phyloP scores from a whole-genome alignment of 2,329 filamentous ascomycete species.

The Exserohilum rostratum region DNA sequence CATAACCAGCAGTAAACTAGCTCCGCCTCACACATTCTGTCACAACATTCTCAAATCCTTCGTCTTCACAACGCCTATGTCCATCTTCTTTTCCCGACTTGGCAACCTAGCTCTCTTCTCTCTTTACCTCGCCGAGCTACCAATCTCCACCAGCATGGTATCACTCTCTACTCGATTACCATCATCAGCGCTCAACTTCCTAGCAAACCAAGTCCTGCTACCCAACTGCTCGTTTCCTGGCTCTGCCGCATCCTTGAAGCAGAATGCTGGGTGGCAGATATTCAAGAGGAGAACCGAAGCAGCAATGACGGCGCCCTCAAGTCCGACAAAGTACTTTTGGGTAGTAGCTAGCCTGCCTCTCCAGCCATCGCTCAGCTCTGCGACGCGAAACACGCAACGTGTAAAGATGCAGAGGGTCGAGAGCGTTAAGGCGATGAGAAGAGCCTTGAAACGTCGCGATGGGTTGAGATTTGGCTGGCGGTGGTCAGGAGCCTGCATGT shows the following conservation, averaged over 20 bases:
- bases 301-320: slow-evolving; percentile 45
- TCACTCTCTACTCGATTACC: slow-evolving; percentile 8
- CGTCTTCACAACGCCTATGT: slow-evolving; percentile 2
- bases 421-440: slow-evolving; percentile 61
- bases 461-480: slow-evolving; percentile 31
- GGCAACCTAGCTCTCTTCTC: too few species aligned
- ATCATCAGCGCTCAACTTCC: not conserved
- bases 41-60: slow-evolving; percentile 13
- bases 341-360: slow-evolving; percentile 61
- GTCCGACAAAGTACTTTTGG: slow-evolving; percentile 48
- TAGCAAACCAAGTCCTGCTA: not conserved
- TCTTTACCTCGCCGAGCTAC: too few species aligned
- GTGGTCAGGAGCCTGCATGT: slow-evolving; percentile 28
- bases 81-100: too few species aligned
- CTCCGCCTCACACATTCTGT: slow-evolving; percentile 7
- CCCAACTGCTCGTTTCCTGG: slow-evolving; percentile 14
- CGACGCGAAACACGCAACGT: slow-evolving; percentile 69
- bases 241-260: slow-evolving; percentile 42
- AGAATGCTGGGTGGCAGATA: slow-evolving; percentile 46
- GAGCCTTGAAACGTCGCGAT: slow-evolving; percentile 58
- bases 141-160: slow-evolving; percentile 10
- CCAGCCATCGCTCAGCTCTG: slow-evolving; percentile 70
- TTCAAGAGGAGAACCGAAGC: slow-evolving; percentile 44
- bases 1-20: not conserved
- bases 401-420: slow-evolving; percentile 69